A percentile compares a stretch with the other conserved stretches of the same genome.
Conservation (phyloP, 2,329 filamentous ascomycete species). For the Talaromyces sp. region DNA sequence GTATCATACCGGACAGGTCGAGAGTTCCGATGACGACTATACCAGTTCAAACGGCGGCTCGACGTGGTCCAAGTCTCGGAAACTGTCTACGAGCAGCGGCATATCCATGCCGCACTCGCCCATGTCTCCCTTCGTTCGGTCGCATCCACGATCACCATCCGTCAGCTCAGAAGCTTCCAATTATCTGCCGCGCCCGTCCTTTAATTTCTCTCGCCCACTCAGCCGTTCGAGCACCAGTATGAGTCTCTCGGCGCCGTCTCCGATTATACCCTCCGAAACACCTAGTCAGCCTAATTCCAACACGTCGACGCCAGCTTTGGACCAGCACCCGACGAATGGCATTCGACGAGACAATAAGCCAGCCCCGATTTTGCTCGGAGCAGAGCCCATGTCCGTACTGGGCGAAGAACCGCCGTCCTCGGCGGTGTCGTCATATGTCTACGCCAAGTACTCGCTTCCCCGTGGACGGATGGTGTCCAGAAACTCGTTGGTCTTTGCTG, state of each 20-base stretch:
- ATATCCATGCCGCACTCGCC: slow-evolving; percentile 60
- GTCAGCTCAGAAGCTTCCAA: slow-evolving; percentile 75
- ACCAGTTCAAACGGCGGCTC: slow-evolving; percentile 56
- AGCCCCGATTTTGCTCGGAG: slow-evolving; percentile 31
- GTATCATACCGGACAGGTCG: slow-evolving; percentile 56
- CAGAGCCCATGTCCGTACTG: slow-evolving; percentile 21
- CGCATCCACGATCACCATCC: slow-evolving; percentile 74
- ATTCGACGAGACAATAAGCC: slow-evolving; percentile 26
- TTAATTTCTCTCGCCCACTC: slow-evolving; percentile 91
- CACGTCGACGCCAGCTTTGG: slow-evolving; percentile 8
- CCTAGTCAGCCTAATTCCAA: slow-evolving; percentile 7
- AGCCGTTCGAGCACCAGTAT: slow-evolving; percentile 53
- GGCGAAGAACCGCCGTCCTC: slow-evolving; percentile 33
- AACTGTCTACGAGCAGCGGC: slow-evolving; percentile 69
- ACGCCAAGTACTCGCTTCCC: slow-evolving; percentile 79
- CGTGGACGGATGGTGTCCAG: slow-evolving; percentile 76
- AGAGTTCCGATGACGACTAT: slow-evolving; percentile 66
- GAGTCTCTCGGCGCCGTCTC: slow-evolving; percentile 32
- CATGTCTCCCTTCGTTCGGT: slow-evolving; percentile 59
- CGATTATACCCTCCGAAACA: slow-evolving; percentile 32
- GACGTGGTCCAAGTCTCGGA: slow-evolving; percentile 66
- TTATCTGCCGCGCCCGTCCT: slow-evolving; percentile 66
- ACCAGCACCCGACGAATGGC: not conserved
- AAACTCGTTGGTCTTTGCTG: slow-evolving; percentile 58
- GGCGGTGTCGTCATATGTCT: slow-evolving; percentile 71